Percentiles rank a stretch among this genome's conserved stretches.
Evolutionary conservation across 805 yeast species (phyloP).

Genomic region (Candida xiaguanensis): DNA sequence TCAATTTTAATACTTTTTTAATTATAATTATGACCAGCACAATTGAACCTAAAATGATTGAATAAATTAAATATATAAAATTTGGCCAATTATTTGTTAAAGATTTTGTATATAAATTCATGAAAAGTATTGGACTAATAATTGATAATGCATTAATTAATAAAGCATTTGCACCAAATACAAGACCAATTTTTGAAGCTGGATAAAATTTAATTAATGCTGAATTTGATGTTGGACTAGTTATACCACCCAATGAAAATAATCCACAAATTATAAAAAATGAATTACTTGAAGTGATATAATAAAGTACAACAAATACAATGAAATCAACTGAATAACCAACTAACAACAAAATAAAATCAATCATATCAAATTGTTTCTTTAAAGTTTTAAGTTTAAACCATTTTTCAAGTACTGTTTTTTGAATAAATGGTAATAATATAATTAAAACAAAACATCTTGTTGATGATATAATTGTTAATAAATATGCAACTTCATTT

Average conservation of each 20-base stretch:
- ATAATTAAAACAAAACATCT: slow-evolving; percentile 45
- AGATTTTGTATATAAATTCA: slow-evolving; percentile 40
- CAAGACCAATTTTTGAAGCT: slow-evolving; percentile 17
- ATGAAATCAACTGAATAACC: slow-evolving; percentile 34
- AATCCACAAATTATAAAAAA: slow-evolving; percentile 35
- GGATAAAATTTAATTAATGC: slow-evolving; percentile 57
- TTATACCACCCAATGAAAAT: slow-evolving; percentile 44
- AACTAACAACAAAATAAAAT: slow-evolving; percentile 31
- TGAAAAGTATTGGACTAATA: slow-evolving; percentile 44
- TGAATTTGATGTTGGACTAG: slow-evolving; percentile 55
- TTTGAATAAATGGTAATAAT: slow-evolving; percentile 44
- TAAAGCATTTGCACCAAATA: slow-evolving; percentile 39
- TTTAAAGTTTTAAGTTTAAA: slow-evolving; percentile 25
- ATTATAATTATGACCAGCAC: slow-evolving; percentile 3
- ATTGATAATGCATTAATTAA: slow-evolving; percentile 46
- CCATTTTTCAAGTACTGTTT: slow-evolving; percentile 25
- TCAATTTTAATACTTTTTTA: slow-evolving; percentile 10
- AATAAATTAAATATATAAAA: slow-evolving; percentile 17
- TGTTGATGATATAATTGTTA: slow-evolving; percentile 40
- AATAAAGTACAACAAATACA: slow-evolving; percentile 30
- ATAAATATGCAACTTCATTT: slow-evolving; percentile 46
- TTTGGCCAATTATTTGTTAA: slow-evolving; percentile 18
- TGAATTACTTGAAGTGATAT: slow-evolving; percentile 36
- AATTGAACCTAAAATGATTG: slow-evolving; percentile 9
- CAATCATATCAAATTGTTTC: slow-evolving; percentile 47